phyloP scores from a whole-genome alignment of 1,139 yeast genomes.

The Nakaseomyces kungkrabaensis region DNA sequence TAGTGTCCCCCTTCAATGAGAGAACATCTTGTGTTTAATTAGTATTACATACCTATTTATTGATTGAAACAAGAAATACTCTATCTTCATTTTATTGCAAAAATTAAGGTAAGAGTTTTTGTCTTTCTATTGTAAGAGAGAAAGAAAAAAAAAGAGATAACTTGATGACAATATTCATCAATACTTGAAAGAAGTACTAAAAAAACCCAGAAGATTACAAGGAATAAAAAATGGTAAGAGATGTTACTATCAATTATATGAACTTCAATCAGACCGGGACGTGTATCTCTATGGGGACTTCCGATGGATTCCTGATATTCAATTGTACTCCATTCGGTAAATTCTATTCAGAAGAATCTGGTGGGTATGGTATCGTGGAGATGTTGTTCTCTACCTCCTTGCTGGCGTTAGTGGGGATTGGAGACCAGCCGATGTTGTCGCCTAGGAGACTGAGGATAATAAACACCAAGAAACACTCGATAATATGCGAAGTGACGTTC shows the following conservation, averaged over 20 bases:
- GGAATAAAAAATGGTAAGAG: conserved; percentile 3
- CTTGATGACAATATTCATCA: no score
- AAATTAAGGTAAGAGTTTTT: no score
- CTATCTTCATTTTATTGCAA: no score
- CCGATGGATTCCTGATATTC: conserved; percentile 70
- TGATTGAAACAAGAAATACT: no score
- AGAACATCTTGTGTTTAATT: no score
- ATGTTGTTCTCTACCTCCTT: conserved; percentile 88
- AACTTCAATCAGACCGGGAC: conserved; percentile 87
- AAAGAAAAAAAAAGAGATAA: no score
- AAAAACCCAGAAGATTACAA: no score
- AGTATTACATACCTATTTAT: no score
- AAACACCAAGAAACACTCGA: conserved; percentile 67
- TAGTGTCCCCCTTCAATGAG: no score
- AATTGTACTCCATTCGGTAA: conserved; percentile 86
- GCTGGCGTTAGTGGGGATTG: conserved; percentile 77
- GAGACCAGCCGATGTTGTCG: conserved; percentile 69
- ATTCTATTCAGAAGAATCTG: conserved; percentile 50
- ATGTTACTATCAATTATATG: conserved; percentile 29
- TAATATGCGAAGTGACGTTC: conserved; percentile 75
- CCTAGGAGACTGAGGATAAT: conserved; percentile 74
- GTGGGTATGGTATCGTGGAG: conserved; percentile 67
- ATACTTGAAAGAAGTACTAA: no score
- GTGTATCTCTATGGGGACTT: conserved; percentile 76
- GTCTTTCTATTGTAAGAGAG: no score